These are phyloP conservation scores for Leersia perrieri DNA, from an alignment of 176 grass and related monocot species.

Conservation along the genomic window DNA sequence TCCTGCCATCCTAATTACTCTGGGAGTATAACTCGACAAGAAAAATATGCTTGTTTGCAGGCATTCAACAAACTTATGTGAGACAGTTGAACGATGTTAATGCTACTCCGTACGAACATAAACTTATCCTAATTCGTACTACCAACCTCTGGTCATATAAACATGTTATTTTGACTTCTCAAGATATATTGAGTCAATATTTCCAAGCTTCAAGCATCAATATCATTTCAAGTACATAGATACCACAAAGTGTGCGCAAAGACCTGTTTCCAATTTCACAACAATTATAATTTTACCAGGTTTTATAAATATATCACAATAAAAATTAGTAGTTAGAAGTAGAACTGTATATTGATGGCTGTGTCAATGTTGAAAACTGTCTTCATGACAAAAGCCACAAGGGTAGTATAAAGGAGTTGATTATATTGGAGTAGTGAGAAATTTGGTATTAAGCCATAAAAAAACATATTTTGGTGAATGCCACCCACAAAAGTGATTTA, in stretches of 20 bases:
- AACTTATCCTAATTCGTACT: not conserved
- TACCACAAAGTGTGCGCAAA: not conserved
- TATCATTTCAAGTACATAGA: not conserved
- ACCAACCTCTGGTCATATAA: not conserved
- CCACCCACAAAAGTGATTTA: no score
- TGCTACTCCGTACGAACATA: not conserved
- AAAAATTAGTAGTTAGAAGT: not conserved
- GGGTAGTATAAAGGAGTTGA: not conserved
- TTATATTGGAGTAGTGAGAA: no score
- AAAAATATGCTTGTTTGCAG: not conserved
- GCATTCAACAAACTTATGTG: not conserved
- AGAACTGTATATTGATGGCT: not conserved
- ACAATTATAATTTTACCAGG: not conserved
- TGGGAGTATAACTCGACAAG: not conserved
- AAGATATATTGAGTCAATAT: not conserved
- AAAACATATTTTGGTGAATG: no score
- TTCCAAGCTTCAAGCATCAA: not conserved
- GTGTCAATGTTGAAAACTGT: not conserved
- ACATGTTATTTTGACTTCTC: not conserved
- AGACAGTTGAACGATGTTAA: not conserved
- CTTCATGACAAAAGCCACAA: not conserved
- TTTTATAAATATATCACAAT: not conserved
- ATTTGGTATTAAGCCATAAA: no score
- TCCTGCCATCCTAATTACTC: constrained; percentile 1
- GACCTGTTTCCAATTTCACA: not conserved